phyloP scores from a whole-genome alignment of 2,329 filamentous ascomycete species.

The Phialophora tarda region DNA sequence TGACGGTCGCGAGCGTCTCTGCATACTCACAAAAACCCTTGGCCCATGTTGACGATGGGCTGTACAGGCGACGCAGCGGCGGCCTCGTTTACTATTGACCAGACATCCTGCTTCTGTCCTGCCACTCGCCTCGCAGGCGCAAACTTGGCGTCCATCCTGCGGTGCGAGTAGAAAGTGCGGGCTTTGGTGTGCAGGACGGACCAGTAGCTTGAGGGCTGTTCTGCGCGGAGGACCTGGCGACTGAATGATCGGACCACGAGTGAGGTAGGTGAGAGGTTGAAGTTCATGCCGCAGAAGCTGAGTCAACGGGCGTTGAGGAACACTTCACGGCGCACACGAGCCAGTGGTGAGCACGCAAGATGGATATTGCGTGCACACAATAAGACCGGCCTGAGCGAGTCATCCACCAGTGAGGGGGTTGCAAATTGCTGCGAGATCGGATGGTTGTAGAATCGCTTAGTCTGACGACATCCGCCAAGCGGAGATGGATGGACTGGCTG shows the following conservation, averaged over 20 bases:
- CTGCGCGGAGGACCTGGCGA: conserved; percentile 21
- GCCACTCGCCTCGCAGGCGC: conserved; percentile 56
- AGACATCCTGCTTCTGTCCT: conserved; percentile 59
- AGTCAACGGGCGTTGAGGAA: not conserved
- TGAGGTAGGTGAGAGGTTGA: conserved; percentile 19
- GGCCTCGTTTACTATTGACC: conserved; percentile 71
- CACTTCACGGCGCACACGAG: not conserved
- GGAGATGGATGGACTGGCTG: too few species aligned
- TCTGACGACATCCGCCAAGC: not conserved
- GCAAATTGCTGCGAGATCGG: conserved; percentile 25
- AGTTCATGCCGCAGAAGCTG: conserved; percentile 25
- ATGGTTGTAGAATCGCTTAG: not conserved
- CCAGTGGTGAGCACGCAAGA: not conserved
- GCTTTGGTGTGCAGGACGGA: conserved; percentile 2
- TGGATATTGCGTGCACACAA: not conserved
- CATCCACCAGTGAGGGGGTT: conserved; percentile 11
- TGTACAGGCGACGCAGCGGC: conserved; percentile 67
- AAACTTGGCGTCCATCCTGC: conserved; percentile 44
- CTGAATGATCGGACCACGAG: conserved; percentile 24
- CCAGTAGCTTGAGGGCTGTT: conserved; percentile 3
- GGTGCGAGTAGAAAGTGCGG: conserved; percentile 26
- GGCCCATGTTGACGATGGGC: conserved; percentile 70
- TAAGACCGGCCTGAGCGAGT: conserved; percentile 1
- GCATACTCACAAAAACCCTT: conserved; percentile 61
- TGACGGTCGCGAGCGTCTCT: conserved; percentile 1